phyloP scores from a whole-genome alignment of 306 rosid species.

The Fagus crenata region DNA sequence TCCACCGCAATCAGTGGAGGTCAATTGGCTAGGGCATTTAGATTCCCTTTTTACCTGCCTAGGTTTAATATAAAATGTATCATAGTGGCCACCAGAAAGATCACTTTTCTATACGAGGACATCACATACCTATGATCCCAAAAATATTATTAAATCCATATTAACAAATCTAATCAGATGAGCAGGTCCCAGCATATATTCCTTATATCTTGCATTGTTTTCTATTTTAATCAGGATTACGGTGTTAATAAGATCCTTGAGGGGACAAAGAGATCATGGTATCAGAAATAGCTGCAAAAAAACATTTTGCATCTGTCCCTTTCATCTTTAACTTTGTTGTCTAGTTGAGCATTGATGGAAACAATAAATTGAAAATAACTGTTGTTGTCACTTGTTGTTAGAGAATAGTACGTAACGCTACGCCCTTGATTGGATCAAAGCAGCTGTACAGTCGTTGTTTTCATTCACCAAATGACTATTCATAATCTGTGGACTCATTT shows the following conservation, averaged over 20 bases:
- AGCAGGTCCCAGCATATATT: constrained; percentile 46
- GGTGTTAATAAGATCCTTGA: constrained; percentile 12
- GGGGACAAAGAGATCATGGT: constrained; percentile 43
- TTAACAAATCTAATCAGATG: constrained; percentile 5
- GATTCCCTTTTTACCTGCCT: neutral
- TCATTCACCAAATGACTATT: too few relatives aligned
- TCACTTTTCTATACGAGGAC: neutral
- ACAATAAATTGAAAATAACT: neutral
- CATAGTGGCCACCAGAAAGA: neutral
- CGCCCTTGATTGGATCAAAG: too few relatives aligned
- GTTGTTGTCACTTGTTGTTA: neutral
- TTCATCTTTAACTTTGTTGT: constrained; percentile 12
- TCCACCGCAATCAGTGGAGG: too few relatives aligned
- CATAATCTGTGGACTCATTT: too few relatives aligned
- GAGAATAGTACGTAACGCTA: too few relatives aligned
- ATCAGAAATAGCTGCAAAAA: constrained; percentile 21
- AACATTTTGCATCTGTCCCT: neutral
- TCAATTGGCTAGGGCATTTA: neutral
- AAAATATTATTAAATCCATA: constrained; percentile 13
- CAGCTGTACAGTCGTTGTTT: too few relatives aligned
- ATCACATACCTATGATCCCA: neutral
- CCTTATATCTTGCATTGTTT: constrained; percentile 36
- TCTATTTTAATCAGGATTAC: constrained; percentile 19
- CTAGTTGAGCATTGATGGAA: constrained; percentile 1
- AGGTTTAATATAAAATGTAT: neutral